These are phyloP conservation scores for Talaromyces islandicus DNA, from an alignment of 2,329 filamentous ascomycete genomes.

Conservation along the genomic window DNA sequence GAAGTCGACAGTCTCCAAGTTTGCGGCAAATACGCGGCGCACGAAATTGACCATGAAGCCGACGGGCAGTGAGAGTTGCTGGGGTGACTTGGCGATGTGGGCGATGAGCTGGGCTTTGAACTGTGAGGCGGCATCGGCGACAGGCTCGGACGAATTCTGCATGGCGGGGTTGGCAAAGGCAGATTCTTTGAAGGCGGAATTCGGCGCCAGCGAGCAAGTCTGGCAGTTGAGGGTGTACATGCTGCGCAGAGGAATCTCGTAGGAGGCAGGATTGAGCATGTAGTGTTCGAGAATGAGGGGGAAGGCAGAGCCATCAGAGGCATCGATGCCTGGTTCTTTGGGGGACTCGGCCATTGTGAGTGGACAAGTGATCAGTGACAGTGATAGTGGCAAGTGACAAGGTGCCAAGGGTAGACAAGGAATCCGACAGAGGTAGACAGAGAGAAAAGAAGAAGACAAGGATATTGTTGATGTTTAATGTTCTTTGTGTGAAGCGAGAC, in stretches of 20 bases:
- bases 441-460: neutral
- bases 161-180: constrained; percentile 30
- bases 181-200: constrained; percentile 24
- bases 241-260: constrained; percentile 61
- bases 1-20: constrained; percentile 57
- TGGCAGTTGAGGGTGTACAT: constrained; percentile 63
- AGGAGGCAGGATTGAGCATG: constrained; percentile 55
- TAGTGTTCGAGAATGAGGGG: constrained; percentile 55
- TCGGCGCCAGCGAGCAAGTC: constrained; percentile 24
- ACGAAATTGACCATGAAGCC: constrained; percentile 59
- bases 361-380: no score
- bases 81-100: constrained; percentile 53
- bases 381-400: neutral
- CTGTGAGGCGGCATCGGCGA: constrained; percentile 34
- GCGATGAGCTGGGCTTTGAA: constrained; percentile 37
- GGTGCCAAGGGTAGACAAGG: neutral
- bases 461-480: neutral
- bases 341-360: constrained; percentile 12
- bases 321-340: constrained; percentile 15
- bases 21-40: constrained; percentile 51
- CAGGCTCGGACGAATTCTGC: constrained; percentile 16
- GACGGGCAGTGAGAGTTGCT: constrained; percentile 57
- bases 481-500: neutral
- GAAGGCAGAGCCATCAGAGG: constrained; percentile 37
- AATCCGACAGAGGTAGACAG: neutral